Percentiles rank a stretch among this genome's conserved stretches.
phyloP scores from a whole-genome alignment of 2,329 filamentous ascomycete genomes.

The Trichoderma asperellum region DNA sequence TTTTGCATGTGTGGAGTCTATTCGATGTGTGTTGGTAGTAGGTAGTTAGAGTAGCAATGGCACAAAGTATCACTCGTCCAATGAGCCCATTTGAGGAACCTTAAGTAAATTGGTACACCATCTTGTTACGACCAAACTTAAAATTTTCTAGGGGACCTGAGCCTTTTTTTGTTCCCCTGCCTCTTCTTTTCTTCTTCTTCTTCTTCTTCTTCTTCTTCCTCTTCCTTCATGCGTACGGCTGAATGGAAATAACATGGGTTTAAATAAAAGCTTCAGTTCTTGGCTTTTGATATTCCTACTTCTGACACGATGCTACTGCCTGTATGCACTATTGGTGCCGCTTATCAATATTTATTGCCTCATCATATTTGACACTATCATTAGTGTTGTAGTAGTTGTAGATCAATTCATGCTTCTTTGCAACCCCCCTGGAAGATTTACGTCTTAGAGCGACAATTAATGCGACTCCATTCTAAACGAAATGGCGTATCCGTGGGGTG shows the following conservation, averaged over 20 bases:
- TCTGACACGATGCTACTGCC: not conserved
- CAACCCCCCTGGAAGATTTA: not conserved
- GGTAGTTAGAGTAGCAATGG: not conserved
- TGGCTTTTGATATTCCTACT: not conserved
- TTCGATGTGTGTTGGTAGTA: not conserved
- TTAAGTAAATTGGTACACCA: slow-evolving; percentile 1
- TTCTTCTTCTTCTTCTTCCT: not conserved
- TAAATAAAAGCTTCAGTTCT: not conserved
- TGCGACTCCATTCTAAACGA: slow-evolving; percentile 10
- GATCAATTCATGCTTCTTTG: not conserved
- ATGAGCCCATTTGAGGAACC: not conserved
- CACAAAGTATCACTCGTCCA: not conserved
- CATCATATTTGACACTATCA: not conserved
- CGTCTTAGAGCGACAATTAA: not conserved
- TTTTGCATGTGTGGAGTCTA: not conserved
- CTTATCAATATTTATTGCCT: not conserved
- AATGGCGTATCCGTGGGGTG: not conserved
- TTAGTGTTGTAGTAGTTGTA: not conserved
- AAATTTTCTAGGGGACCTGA: not conserved
- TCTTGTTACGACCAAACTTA: not conserved
- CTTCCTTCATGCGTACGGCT: too few relatives aligned
- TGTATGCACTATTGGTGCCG: not conserved
- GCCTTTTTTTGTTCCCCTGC: not conserved
- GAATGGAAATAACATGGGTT: not conserved
- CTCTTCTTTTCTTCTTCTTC: not conserved